These are phyloP conservation scores for Yamadazyma olivae DNA, from an alignment of 805 yeast species.

Conservation along the genomic window DNA sequence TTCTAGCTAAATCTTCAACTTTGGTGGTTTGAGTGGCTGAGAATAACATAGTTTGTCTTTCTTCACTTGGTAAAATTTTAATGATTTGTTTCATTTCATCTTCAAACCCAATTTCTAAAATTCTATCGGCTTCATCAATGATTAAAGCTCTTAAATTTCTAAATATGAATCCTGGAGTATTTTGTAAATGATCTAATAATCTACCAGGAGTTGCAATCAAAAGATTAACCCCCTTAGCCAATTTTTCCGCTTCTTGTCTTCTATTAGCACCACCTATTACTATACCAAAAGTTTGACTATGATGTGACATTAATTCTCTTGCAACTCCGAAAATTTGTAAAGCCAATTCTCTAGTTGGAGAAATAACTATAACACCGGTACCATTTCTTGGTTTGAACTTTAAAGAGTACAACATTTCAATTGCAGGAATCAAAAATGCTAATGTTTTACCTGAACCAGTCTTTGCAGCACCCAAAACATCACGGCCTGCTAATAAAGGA, in stretches of 20 bases:
- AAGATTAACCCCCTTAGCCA: slow-evolving; percentile 89
- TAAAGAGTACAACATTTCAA: slow-evolving; percentile 84
- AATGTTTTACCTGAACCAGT: slow-evolving; percentile 98
- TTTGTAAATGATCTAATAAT: slow-evolving; percentile 92
- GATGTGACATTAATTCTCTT: slow-evolving; percentile 84
- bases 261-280: slow-evolving; percentile 99
- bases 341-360: slow-evolving; percentile 98
- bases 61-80: slow-evolving; percentile 86
- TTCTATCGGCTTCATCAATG: slow-evolving; percentile 98
- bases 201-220: slow-evolving; percentile 98
- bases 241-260: slow-evolving; percentile 94
- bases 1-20: slow-evolving; percentile 97
- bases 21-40: slow-evolving; percentile 99
- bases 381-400: slow-evolving; percentile 98
- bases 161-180: slow-evolving; percentile 90
- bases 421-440: slow-evolving; percentile 94
- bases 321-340: slow-evolving; percentile 98
- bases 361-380: slow-evolving; percentile 91
- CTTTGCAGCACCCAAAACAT: slow-evolving; percentile 98
- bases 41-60: slow-evolving; percentile 93
- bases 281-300: slow-evolving; percentile 91
- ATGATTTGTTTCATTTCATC: slow-evolving; percentile 98
- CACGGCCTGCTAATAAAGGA: slow-evolving; percentile 93
- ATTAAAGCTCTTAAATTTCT: slow-evolving; percentile 91
- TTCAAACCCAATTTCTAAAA: slow-evolving; percentile 96